phyloP scores from a whole-genome alignment of 371 early-diverging fungal genomes.

The Apophysomyces variabilis region DNA sequence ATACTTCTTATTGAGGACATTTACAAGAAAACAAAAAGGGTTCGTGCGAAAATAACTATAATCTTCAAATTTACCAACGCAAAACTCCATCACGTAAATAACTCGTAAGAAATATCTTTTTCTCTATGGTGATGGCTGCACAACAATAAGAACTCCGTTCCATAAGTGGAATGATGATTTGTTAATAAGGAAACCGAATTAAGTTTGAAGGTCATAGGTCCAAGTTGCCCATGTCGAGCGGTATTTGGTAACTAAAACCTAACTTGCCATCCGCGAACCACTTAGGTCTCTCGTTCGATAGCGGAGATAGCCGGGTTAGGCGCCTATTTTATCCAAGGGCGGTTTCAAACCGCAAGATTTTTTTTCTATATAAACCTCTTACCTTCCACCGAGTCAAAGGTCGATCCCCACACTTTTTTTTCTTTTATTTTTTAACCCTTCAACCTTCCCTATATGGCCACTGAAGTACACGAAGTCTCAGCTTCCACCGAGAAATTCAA shows the following conservation, averaged over 20 bases:
- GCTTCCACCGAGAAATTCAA: conserved; percentile 24
- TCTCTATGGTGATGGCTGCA: background rate
- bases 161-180: conserved; percentile 5
- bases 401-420: conserved; percentile 1
- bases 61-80: no score
- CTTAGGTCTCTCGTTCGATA: conserved; percentile 7
- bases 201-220: conserved; percentile 9
- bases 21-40: background rate
- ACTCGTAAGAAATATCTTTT: no score
- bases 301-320: conserved; percentile 1
- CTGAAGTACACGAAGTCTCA: conserved; percentile 11
- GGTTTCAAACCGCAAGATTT: background rate
- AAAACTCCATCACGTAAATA: no score
- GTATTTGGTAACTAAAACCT: conserved; percentile 10
- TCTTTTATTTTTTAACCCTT: conserved; percentile 4
- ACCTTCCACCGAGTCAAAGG: background rate
- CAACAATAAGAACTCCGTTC: conserved; percentile 7
- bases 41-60: no score
- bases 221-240: conserved; percentile 7
- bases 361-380: conserved; percentile 7
- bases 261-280: conserved; percentile 1
- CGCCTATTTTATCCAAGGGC: conserved; percentile 4
- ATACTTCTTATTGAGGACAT: background rate
- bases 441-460: conserved; percentile 5
- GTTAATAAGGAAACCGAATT: conserved; percentile 3